These are phyloP conservation scores for Cladosporium sp. DNA, from an alignment of 2,329 filamentous ascomycete genomes.

Conservation along the genomic window DNA sequence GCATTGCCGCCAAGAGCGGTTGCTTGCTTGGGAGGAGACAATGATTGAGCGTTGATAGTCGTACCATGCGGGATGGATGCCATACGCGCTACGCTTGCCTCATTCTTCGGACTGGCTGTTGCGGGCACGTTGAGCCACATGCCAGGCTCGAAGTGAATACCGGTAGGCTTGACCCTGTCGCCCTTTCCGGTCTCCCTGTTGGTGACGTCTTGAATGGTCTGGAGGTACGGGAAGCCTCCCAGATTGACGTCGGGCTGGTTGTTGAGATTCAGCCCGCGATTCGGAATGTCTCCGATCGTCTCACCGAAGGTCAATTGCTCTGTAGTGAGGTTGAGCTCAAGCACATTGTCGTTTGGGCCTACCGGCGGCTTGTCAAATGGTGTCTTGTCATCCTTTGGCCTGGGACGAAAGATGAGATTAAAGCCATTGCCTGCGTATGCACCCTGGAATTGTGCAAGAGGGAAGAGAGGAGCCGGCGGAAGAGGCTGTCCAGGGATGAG, in stretches of 20 bases:
- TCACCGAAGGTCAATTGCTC: slow-evolving; percentile 34
- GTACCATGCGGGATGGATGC: slow-evolving; percentile 43
- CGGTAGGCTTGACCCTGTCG: slow-evolving; percentile 20
- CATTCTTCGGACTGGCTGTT: slow-evolving; percentile 11
- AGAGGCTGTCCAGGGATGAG: neutral
- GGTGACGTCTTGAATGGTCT: slow-evolving; percentile 34
- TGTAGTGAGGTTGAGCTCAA: slow-evolving; percentile 38
- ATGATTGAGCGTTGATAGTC: slow-evolving; percentile 40
- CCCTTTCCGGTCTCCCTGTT: slow-evolving; percentile 23
- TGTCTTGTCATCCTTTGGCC: slow-evolving; percentile 12
- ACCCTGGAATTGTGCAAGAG: neutral
- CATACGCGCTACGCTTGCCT: slow-evolving; percentile 35
- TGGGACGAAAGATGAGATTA: slow-evolving; percentile 39
- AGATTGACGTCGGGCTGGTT: slow-evolving; percentile 34
- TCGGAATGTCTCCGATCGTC: slow-evolving; percentile 34
- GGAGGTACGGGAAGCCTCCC: slow-evolving; percentile 36
- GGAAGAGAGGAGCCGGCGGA: neutral
- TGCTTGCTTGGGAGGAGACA: slow-evolving; percentile 13
- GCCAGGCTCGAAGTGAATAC: slow-evolving; percentile 42
- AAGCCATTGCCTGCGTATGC: slow-evolving; percentile 34
- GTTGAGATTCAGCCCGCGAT: slow-evolving; percentile 31
- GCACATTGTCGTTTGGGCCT: slow-evolving; percentile 28
- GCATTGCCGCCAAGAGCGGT: neutral
- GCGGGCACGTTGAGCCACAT: slow-evolving; percentile 39
- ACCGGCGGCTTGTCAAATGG: slow-evolving; percentile 2